Evolutionary conservation across 164 flowering plant species (phyloP).

Genomic region (Sextonia rubra): DNA sequence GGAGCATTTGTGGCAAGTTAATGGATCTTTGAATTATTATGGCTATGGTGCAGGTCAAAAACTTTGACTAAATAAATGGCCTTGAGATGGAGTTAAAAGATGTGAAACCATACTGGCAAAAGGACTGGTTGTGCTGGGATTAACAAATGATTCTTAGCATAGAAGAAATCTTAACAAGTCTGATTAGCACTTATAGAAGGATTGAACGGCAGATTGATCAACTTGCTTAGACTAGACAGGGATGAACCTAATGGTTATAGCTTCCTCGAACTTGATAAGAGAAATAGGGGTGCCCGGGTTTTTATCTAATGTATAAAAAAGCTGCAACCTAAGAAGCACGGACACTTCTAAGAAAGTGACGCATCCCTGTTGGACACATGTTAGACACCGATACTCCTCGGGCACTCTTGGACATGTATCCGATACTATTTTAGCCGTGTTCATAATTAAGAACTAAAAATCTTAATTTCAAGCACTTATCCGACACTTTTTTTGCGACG

Average conservation of each 20-base stretch:
- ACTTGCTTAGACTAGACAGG: slow-evolving; percentile 12
- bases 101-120: slow-evolving; percentile 8
- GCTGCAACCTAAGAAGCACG: slow-evolving; percentile 9
- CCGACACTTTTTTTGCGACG: too few relatives aligned
- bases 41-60: slow-evolving; percentile 4
- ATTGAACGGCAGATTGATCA: too few relatives aligned
- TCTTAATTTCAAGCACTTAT: too few relatives aligned
- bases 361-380: too few relatives aligned
- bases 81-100: slow-evolving; percentile 8
- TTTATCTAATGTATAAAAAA: slow-evolving; percentile 18
- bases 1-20: slow-evolving; percentile 9
- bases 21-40: slow-evolving; percentile 4
- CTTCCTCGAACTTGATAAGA: slow-evolving; percentile 22
- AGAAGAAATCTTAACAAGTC: too few relatives aligned
- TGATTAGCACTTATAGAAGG: too few relatives aligned
- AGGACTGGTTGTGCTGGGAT: not conserved
- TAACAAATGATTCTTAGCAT: too few relatives aligned
- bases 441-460: too few relatives aligned
- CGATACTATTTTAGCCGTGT: too few relatives aligned
- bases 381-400: too few relatives aligned
- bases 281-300: slow-evolving; percentile 17
- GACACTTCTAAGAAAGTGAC: too few relatives aligned
- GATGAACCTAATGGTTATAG: slow-evolving; percentile 11
- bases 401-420: too few relatives aligned
- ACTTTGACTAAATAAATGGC: slow-evolving; percentile 7